Percentiles rank a stretch among this genome's conserved stretches.
Evolutionary conservation across 2,329 filamentous ascomycete genomes (phyloP).

Genomic region (Emergomyces orientalis): DNA sequence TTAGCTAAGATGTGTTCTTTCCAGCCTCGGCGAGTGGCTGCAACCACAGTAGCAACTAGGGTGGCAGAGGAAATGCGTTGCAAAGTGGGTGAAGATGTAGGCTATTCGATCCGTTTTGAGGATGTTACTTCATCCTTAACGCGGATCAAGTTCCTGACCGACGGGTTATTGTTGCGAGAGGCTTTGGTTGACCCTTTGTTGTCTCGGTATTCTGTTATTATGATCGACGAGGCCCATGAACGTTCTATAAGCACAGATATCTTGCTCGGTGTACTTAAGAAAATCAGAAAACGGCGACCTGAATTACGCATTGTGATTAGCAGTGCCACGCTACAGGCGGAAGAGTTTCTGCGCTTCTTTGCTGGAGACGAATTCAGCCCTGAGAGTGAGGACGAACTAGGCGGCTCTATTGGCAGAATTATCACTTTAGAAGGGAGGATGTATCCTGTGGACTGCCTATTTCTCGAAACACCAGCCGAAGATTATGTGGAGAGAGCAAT

Average conservation of each 20-base stretch:
- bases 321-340: constrained; percentile 85
- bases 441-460: constrained; percentile 80
- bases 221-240: constrained; percentile 97
- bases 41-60: constrained; percentile 75
- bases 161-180: constrained; percentile 83
- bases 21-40: constrained; percentile 80
- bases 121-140: constrained; percentile 80
- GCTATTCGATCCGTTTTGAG: constrained; percentile 87
- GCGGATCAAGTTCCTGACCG: constrained; percentile 88
- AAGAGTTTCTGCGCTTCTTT: constrained; percentile 78
- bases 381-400: constrained; percentile 27
- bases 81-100: constrained; percentile 79
- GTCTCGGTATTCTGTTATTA: constrained; percentile 86
- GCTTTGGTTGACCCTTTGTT: constrained; percentile 86
- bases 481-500: constrained; percentile 80
- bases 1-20: constrained; percentile 10
- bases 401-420: constrained; percentile 51
- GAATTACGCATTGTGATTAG: constrained; percentile 84
- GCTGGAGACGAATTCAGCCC: constrained; percentile 34
- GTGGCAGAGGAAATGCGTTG: constrained; percentile 86
- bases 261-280: constrained; percentile 79
- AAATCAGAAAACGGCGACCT: constrained; percentile 68
- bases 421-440: constrained; percentile 79
- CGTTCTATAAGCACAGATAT: constrained; percentile 87
- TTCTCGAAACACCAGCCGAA: constrained; percentile 66